Base-by-base conservation (phyloP, 2,329 filamentous ascomycete genomes). In the Fusarium dimerum region DNA sequence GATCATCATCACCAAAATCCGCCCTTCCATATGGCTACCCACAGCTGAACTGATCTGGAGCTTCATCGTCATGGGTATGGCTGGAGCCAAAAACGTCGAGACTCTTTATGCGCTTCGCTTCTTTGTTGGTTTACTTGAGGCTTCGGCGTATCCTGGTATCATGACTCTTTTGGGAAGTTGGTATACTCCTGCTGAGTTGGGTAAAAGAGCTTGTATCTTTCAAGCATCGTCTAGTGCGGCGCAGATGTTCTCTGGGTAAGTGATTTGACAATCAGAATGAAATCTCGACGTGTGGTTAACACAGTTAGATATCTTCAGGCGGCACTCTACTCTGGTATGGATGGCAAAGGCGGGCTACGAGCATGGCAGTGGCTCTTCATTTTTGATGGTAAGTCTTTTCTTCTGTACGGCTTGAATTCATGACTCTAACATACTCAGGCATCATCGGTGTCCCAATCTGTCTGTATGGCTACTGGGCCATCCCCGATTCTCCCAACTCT, bases 281-380 rank as follows among this genome's bases (percentile, higher is more conserved):
- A 1, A 2, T 0, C 5, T 13, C 5, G 36, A 6, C n/a, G 17
- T 5, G 26, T 13, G 11, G 1, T 38, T 47, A n/a, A 47, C 36
- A 17, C 40, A 8, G 3, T n/a, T 16, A 57, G 56, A 8, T 76
- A 76, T 45, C 62, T 77, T 2, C 74, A 76, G 60, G 71, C 74
- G 1, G 74, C 67, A 3, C 65, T 77, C 0, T 74, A 75, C 43
- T 65, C 60, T 11, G 69, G 71, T 5, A 68, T 77, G 56, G 66
- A 77, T 29, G 72, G 73, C 1, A 60, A 54, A 2, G 51, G 64
- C 5, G 73, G 73, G 0, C 65, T 74, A 5, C 56, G 68, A 1
- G 76, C 72, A 0, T 78, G 74, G 76, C 70, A 73, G 42, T 78
- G 74, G 74, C 68, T 78, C 3, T 78, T 79, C 52, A 69, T 78